Base-by-base conservation (phyloP, 73 alveolate genomes). In the Effrenium voratum region DNA sequence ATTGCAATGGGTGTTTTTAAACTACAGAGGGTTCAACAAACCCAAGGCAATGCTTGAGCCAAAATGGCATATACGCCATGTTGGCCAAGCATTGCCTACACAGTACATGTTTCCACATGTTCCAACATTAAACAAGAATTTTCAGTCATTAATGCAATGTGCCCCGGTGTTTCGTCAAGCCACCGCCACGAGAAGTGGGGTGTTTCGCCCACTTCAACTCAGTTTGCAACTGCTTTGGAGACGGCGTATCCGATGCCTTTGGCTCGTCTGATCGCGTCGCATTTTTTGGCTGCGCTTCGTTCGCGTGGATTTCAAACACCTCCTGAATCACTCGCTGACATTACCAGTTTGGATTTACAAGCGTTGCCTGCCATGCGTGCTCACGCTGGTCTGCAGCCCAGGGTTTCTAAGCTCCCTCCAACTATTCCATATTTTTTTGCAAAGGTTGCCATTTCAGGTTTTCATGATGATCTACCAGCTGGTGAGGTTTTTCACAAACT, bases 211-310 rank as follows among this genome's bases (percentile, higher is more conserved):
- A n/a, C n/a, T n/a, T n/a, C n/a, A n/a, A n/a, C n/a, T n/a, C n/a
- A n/a, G n/a, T n/a, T n/a, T 79, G 90, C 90, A 38, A 79, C 90
- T 1, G 90, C 90, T 24, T 43, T 26, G 3, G 90, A 79, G 28
- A 79, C 90, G 28, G 90, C 90, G 3, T 79, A 79, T 45, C 90
- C 90, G 3, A 79, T 79, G 90, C 60, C 60, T 26, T 28, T 45
- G 49, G 90, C 92, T 1, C 2, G 19, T 3, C 3, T n/a, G 36
- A n/a, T 81, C 38, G 92, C 92, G 5, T n/a, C 50, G 0, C 36
- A 5, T 0, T 81, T 81, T 19, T 10, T 81, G 0, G 3, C 19
- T 2, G 92, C 92, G 2, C n/a, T 81, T 19, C 36, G 5, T 15
- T 3, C 13, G 19, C 34, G 47, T 0, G 92, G 92, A n/a, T 43